Percentiles rank a stretch among this genome's conserved stretches.
phyloP scores from a whole-genome alignment of 2,329 filamentous ascomycete genomes.

The Trichoderma asperellum region DNA sequence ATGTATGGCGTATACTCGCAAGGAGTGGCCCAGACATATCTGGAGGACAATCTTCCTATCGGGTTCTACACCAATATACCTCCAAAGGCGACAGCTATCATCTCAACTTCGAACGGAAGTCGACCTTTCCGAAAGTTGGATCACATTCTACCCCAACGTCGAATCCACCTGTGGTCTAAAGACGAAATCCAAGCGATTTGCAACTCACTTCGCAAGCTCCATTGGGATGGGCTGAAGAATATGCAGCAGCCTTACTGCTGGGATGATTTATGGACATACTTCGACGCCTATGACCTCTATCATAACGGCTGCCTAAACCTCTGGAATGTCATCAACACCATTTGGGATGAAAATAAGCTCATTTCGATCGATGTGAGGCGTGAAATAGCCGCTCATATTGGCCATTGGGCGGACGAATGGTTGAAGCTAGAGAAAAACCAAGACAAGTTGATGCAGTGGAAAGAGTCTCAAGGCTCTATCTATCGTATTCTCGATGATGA shows the following conservation, averaged over 20 bases:
- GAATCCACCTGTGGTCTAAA: slow-evolving; percentile 45
- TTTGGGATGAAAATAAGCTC: slow-evolving; percentile 47
- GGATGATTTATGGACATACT: slow-evolving; percentile 53
- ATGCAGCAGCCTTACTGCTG: slow-evolving; percentile 42
- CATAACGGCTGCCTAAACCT: slow-evolving; percentile 53
- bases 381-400: slow-evolving; percentile 37
- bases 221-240: slow-evolving; percentile 43
- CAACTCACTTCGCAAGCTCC: slow-evolving; percentile 45
- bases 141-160: slow-evolving; percentile 38
- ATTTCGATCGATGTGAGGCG: slow-evolving; percentile 38
- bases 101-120: slow-evolving; percentile 45
- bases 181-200: slow-evolving; percentile 46
- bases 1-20: slow-evolving; percentile 33
- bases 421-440: slow-evolving; percentile 37
- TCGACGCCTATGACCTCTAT: slow-evolving; percentile 54
- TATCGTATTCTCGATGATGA: slow-evolving; percentile 36
- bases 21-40: slow-evolving; percentile 38
- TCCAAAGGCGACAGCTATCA: slow-evolving; percentile 40
- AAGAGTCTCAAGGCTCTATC: slow-evolving; percentile 35
- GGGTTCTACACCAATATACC: slow-evolving; percentile 46
- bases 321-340: slow-evolving; percentile 50
- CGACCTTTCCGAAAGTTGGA: slow-evolving; percentile 38
- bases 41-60: slow-evolving; percentile 44
- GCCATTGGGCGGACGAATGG: slow-evolving; percentile 47
- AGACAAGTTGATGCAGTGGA: slow-evolving; percentile 41